Percentiles rank a stretch among this genome's conserved stretches.
Conservation (phyloP, 2,329 filamentous ascomycete genomes). For the Pseudogymnoascus sp. region DNA sequence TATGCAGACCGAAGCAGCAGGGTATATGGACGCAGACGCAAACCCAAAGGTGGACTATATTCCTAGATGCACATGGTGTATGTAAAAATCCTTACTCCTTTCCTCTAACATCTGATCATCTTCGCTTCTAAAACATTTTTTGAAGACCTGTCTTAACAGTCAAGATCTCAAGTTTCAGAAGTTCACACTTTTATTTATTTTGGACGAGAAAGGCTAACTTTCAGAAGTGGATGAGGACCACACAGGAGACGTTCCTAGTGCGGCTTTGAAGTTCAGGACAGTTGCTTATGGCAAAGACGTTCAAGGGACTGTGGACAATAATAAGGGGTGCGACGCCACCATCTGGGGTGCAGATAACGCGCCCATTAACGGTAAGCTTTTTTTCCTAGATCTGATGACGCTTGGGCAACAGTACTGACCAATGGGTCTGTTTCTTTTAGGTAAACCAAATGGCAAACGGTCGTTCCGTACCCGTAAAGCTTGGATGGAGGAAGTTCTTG, state of each 20-base stretch:
- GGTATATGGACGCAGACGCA: background rate
- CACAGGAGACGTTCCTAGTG: background rate
- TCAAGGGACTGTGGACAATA: background rate
- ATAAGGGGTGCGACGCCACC: background rate
- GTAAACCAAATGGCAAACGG: background rate
- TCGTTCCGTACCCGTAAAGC: background rate
- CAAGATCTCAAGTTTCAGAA: background rate
- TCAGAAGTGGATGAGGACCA: background rate
- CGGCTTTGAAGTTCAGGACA: background rate
- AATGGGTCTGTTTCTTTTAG: background rate
- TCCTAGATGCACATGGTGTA: background rate
- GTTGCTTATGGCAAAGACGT: background rate
- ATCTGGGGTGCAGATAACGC: background rate
- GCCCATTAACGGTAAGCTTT: background rate
- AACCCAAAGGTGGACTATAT: background rate
- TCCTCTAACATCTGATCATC: background rate
- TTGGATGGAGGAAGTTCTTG: background rate
- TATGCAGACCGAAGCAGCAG: background rate
- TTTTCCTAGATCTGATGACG: background rate
- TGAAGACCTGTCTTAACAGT: background rate
- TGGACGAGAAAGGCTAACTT: background rate
- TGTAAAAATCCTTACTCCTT: background rate
- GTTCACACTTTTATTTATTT: background rate
- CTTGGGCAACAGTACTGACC: background rate
- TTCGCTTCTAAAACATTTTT: background rate